Conservation (phyloP, 345 rosid genomes). For the Ceriops zippeliana region DNA sequence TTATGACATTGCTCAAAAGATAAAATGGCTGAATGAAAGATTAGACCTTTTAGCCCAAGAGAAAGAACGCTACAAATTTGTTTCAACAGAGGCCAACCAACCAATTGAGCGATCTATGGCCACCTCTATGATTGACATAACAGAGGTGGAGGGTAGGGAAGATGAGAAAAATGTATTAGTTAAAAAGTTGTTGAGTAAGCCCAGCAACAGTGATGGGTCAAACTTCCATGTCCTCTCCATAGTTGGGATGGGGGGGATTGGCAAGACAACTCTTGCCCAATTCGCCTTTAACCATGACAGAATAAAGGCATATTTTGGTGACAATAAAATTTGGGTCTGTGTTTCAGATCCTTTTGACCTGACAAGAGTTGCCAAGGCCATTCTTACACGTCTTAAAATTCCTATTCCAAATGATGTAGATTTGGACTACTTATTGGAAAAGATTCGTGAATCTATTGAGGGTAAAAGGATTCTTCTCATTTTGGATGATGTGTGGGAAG, state of each 20-base stretch:
- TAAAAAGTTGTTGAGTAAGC: too few species aligned
- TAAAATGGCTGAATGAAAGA: too few species aligned
- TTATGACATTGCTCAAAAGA: too few species aligned
- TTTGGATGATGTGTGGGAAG: not conserved
- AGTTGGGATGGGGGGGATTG: not conserved
- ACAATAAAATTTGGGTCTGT: not conserved
- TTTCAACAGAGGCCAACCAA: too few species aligned
- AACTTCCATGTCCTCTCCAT: not conserved
- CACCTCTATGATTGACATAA: too few species aligned
- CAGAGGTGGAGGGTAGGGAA: too few species aligned
- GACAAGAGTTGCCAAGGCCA: not conserved
- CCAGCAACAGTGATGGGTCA: too few species aligned
- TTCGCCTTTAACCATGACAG: not conserved
- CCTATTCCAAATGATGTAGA: not conserved
- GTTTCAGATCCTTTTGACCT: not conserved
- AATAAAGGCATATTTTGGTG: not conserved
- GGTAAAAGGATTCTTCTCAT: not conserved
- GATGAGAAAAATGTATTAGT: too few species aligned
- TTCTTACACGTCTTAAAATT: fast-evolving
- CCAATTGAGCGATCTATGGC: too few species aligned
- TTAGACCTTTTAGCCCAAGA: too few species aligned
- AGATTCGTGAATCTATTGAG: not conserved
- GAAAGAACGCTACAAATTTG: too few species aligned
- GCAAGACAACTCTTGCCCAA: not conserved
- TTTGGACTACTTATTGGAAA: not conserved